Conservation (phyloP, 129 eudicot genomes). For the Sambucus nigra region DNA sequence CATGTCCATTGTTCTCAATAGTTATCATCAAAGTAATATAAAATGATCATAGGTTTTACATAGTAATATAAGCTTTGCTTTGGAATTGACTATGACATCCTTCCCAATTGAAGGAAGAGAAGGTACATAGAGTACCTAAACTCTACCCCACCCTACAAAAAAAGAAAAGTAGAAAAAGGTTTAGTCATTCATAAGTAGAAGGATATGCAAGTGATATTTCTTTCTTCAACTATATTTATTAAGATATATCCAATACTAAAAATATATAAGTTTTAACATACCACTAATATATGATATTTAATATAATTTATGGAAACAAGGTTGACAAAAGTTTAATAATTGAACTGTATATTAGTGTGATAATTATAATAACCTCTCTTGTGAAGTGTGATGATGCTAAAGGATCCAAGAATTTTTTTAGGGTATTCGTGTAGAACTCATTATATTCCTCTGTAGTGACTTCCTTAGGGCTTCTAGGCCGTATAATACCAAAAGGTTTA, state of each 20-base stretch:
- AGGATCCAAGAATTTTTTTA: slow-evolving; percentile 81
- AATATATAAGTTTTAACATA: no score
- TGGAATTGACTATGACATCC: slow-evolving; percentile 64
- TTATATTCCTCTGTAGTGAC: slow-evolving; percentile 80
- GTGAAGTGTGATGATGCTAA: slow-evolving; percentile 96
- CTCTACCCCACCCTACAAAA: slow-evolving; percentile 86
- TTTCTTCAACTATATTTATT: neutral
- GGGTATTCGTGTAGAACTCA: slow-evolving; percentile 83
- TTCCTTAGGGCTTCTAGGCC: slow-evolving; percentile 92
- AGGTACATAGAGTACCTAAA: slow-evolving; percentile 85
- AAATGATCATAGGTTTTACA: no score
- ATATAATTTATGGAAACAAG: no score
- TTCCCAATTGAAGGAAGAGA: slow-evolving; percentile 59
- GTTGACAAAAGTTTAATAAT: no score
- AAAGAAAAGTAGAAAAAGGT: neutral
- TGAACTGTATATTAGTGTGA: no score
- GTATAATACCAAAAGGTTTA: slow-evolving; percentile 15
- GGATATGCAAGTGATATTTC: neutral
- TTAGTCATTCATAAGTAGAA: neutral
- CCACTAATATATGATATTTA: neutral
- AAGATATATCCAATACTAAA: neutral
- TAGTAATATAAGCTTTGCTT: no score
- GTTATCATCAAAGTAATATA: no score
- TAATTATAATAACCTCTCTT: slow-evolving; percentile 55
- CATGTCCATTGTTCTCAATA: neutral